phyloP scores from a whole-genome alignment of 495 filamentous ascomycete genomes.

The Penicillium cosmopolitanum region DNA sequence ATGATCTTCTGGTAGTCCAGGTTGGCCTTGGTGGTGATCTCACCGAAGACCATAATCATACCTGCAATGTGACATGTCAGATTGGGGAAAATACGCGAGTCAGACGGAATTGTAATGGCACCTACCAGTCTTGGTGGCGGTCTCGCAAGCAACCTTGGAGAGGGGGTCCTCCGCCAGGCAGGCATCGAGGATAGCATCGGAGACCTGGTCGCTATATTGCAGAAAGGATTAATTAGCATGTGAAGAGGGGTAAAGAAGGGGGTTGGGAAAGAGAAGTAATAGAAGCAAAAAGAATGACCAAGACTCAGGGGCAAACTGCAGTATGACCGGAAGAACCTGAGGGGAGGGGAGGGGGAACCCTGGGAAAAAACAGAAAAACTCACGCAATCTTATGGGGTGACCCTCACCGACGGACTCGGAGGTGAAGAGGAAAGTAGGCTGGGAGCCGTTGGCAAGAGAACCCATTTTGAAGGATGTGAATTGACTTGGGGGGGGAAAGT shows the following conservation, averaged over 20 bases:
- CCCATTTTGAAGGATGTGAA: conserved; percentile 58
- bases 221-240: conserved; percentile 21
- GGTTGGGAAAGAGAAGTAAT: neutral
- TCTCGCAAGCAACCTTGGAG: conserved; percentile 98
- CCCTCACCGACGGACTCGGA: conserved; percentile 99
- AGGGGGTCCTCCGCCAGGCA: conserved; percentile 91
- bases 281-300: no score
- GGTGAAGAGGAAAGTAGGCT: conserved; percentile 94
- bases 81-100: conserved; percentile 6
- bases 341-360: neutral
- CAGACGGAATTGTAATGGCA: conserved; percentile 14
- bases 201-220: conserved; percentile 82
- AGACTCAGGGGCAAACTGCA: no score
- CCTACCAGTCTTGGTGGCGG: conserved; percentile 93
- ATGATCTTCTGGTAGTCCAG: conserved; percentile 99
- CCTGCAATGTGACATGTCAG: conserved; percentile 42
- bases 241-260: neutral
- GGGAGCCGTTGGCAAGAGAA: conserved; percentile 56
- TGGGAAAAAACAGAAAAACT: conserved; percentile 31
- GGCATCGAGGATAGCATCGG: conserved; percentile 97
- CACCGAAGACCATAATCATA: conserved; percentile 99
- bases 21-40: conserved; percentile 94
- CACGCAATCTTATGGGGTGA: conserved; percentile 95
- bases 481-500: conserved; percentile 18
- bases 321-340: no score